Evolutionary conservation across 148 eudicot species (phyloP).

Genomic region (Amaranthus cruentus): DNA sequence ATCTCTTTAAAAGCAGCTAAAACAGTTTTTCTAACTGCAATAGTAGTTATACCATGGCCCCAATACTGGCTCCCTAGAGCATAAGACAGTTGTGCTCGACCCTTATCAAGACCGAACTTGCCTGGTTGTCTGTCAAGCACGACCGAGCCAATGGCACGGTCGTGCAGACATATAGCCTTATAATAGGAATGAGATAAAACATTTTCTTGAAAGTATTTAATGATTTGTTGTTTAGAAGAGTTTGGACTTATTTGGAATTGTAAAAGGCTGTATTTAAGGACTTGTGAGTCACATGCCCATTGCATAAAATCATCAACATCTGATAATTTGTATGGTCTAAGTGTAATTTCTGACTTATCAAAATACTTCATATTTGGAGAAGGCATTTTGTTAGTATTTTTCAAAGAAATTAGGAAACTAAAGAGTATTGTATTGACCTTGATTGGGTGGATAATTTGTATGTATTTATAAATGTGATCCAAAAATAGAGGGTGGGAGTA

Average conservation of each 20-base stretch:
- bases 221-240: not conserved
- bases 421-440: too few species aligned
- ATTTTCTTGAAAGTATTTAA: not conserved
- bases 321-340: not conserved
- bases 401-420: too few species aligned
- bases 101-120: not conserved
- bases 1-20: not conserved
- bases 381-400: too few species aligned
- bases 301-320: not conserved
- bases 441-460: too few species aligned
- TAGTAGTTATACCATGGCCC: not conserved
- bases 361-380: too few species aligned
- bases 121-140: too few species aligned
- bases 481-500: too few species aligned
- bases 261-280: not conserved
- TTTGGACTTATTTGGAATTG: not conserved
- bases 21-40: not conserved
- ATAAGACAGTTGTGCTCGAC: not conserved
- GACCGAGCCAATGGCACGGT: not conserved
- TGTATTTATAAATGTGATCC: too few species aligned
- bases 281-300: not conserved
- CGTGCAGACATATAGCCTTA: not conserved
- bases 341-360: not conserved
- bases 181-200: not conserved
- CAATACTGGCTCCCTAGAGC: not conserved